These are phyloP conservation scores for Leccinum boreale DNA, from an alignment of 768 basidiomycete species.

Conservation along the genomic window DNA sequence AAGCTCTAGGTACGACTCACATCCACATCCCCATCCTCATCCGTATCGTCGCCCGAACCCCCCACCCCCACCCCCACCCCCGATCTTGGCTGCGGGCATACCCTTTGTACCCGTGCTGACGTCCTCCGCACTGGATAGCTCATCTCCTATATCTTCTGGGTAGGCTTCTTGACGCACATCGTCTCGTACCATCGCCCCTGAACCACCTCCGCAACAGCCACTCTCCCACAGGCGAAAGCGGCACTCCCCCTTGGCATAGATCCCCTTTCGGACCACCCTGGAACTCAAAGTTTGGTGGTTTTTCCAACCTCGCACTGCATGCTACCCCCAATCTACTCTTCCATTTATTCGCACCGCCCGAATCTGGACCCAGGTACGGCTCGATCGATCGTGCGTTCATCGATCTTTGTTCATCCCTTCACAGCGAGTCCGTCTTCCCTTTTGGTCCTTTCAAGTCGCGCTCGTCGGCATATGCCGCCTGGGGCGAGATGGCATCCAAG, in stretches of 20 bases:
- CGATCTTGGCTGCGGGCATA: conserved; percentile 23
- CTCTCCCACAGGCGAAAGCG: conserved; percentile 26
- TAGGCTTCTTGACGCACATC: conserved; percentile 36
- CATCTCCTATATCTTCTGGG: conserved; percentile 34
- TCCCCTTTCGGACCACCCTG: conserved; percentile 25
- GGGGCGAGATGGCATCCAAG: conserved; percentile 73
- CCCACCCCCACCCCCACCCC: background rate
- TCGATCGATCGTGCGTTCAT: conserved; percentile 14
- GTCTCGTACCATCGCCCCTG: conserved; percentile 20
- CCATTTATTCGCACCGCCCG: conserved; percentile 76
- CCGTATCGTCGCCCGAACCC: background rate
- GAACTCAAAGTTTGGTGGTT: conserved; percentile 32
- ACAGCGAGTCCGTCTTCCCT: conserved; percentile 38
- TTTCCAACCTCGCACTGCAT: conserved; percentile 50
- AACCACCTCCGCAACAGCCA: conserved; percentile 29
- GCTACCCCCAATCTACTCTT: conserved; percentile 66
- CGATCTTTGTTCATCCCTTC: conserved; percentile 18
- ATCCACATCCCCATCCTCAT: background rate
- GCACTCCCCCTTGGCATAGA: conserved; percentile 28
- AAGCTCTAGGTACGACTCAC: conserved; percentile 41
- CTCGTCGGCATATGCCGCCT: conserved; percentile 55
- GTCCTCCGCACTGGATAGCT: conserved; percentile 13
- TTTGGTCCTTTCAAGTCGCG: conserved; percentile 32
- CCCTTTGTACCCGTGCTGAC: conserved; percentile 29
- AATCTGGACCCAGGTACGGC: conserved; percentile 44